Conservation (phyloP, 257 asterid genomes). For the Penstemon barbatus region DNA sequence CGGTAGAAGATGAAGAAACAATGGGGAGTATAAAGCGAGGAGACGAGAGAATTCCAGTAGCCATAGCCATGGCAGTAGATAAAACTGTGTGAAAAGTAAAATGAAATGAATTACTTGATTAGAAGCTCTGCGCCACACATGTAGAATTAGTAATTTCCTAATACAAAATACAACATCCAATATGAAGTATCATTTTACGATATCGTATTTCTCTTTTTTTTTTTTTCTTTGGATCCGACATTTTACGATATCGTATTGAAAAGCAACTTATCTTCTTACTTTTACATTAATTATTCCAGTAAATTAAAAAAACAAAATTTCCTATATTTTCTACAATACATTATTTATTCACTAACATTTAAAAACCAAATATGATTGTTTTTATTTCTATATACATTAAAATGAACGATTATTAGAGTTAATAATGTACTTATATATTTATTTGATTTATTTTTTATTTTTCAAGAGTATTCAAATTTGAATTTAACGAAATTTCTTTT, state of each 20-base stretch:
- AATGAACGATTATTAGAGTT: too few species aligned
- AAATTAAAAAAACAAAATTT: not conserved
- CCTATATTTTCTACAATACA: not conserved
- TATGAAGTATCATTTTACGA: not conserved
- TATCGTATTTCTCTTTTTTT: constrained; percentile 5
- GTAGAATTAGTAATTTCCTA: not conserved
- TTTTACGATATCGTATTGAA: constrained; percentile 20
- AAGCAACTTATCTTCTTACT: not conserved
- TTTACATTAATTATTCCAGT: not conserved
- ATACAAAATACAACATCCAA: not conserved
- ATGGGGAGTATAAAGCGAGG: constrained; percentile 47
- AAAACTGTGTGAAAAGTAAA: not conserved
- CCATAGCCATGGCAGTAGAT: constrained; percentile 53
- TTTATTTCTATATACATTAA: too few species aligned
- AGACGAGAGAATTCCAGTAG: constrained; percentile 47
- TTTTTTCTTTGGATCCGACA: too few species aligned
- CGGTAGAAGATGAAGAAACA: constrained; percentile 51
- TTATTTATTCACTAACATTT: too few species aligned
- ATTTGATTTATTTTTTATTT: too few species aligned
- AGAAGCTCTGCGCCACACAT: constrained; percentile 29
- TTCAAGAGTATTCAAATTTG: too few species aligned
- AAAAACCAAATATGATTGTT: too few species aligned
- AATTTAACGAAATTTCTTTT: too few species aligned
- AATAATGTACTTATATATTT: too few species aligned
- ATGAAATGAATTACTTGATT: not conserved